These are phyloP conservation scores for Trichoderma oligosporum DNA, from an alignment of 2,329 filamentous ascomycete genomes.

Conservation along the genomic window DNA sequence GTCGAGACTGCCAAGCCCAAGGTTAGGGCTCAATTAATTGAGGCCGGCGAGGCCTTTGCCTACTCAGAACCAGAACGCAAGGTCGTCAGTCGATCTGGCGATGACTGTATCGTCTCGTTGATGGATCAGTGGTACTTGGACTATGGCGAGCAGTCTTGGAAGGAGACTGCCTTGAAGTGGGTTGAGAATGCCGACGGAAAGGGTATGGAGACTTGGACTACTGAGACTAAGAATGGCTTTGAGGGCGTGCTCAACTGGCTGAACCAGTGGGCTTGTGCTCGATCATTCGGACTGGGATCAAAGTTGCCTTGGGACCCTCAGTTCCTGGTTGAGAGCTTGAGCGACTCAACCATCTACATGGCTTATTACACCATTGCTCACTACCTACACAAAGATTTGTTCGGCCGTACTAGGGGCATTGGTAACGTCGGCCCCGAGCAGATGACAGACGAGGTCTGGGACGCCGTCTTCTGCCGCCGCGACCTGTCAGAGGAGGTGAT, in stretches of 20 bases:
- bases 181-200: slow-evolving; percentile 64
- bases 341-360: slow-evolving; percentile 91
- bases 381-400: slow-evolving; percentile 78
- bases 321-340: slow-evolving; percentile 88
- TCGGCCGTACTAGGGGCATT: slow-evolving; percentile 67
- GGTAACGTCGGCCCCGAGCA: slow-evolving; percentile 73
- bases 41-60: slow-evolving; percentile 74
- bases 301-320: slow-evolving; percentile 90
- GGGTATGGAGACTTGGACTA: slow-evolving; percentile 74
- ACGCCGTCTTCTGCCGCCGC: slow-evolving; percentile 83
- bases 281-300: slow-evolving; percentile 87
- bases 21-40: slow-evolving; percentile 72
- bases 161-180: slow-evolving; percentile 66
- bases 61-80: slow-evolving; percentile 91
- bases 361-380: slow-evolving; percentile 68
- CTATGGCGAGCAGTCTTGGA: slow-evolving; percentile 90
- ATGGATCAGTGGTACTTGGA: slow-evolving; percentile 98
- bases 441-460: slow-evolving; percentile 94
- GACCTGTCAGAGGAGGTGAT: slow-evolving; percentile 64
- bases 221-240: slow-evolving; percentile 74
- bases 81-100: slow-evolving; percentile 83
- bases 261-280: slow-evolving; percentile 90
- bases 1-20: slow-evolving; percentile 86
- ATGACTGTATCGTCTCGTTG: slow-evolving; percentile 88
- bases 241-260: slow-evolving; percentile 87